Evolutionary conservation across 192 early-diverging fungal species (phyloP).

Genomic region (Entomortierella beljakovae): DNA sequence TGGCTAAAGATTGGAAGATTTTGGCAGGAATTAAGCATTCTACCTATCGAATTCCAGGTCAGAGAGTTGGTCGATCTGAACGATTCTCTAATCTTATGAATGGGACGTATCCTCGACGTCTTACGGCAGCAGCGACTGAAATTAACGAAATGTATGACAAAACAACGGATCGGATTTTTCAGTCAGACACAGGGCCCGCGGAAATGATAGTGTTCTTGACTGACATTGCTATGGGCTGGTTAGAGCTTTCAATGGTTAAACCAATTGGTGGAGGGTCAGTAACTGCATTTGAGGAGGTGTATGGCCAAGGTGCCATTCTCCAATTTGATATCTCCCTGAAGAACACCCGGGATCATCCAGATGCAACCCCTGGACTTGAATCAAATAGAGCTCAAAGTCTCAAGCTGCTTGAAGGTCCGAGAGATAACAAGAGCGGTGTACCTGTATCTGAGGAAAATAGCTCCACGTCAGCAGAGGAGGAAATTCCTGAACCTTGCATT

Average conservation of each 20-base stretch:
- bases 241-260: constrained; percentile 13
- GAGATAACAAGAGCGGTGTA: neutral
- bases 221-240: constrained; percentile 12
- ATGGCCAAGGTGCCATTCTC: constrained; percentile 9
- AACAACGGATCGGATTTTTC: constrained; percentile 9
- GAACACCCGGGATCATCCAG: neutral
- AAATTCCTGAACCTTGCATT: neutral
- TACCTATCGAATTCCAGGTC: constrained; percentile 38
- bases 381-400: neutral
- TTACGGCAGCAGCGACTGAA: constrained; percentile 17
- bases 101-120: constrained; percentile 13
- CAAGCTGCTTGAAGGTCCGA: neutral
- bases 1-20: constrained; percentile 46
- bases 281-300: constrained; percentile 7
- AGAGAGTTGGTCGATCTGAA: constrained; percentile 33
- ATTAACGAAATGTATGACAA: constrained; percentile 7
- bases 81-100: constrained; percentile 23
- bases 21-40: constrained; percentile 8
- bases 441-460: neutral
- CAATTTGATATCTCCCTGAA: constrained; percentile 14
- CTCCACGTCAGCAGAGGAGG: neutral
- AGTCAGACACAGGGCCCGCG: constrained; percentile 14
- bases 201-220: constrained; percentile 39
- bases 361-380: neutral
- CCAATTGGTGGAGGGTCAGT: neutral